Conservation (phyloP, 129 eudicot species). For the Mikania micrantha region DNA sequence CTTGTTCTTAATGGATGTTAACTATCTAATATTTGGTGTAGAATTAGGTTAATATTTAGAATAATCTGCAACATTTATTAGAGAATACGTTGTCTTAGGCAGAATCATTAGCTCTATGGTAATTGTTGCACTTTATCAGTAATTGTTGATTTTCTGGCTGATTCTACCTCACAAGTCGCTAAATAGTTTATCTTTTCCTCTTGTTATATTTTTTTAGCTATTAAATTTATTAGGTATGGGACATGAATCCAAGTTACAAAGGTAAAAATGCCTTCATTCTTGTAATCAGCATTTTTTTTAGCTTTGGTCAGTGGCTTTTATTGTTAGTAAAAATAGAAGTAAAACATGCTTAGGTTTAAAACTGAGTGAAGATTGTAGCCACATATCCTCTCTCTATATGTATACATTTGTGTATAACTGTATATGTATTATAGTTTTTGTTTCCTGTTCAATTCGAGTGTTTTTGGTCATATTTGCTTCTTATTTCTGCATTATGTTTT, state of each 20-base stretch:
- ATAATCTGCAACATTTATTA: not conserved
- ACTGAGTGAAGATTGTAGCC: not conserved
- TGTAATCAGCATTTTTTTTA: not conserved
- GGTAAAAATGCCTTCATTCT: not conserved
- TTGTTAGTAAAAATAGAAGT: not conserved
- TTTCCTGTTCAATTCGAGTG: not conserved
- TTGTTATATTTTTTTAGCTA: not conserved
- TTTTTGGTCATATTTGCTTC: not conserved
- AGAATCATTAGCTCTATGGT: constrained; percentile 1
- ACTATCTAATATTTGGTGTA: not conserved
- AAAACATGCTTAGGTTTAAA: not conserved
- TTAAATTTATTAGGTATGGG: not conserved
- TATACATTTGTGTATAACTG: not conserved
- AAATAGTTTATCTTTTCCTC: not conserved
- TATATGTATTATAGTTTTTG: not conserved
- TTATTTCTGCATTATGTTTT: not conserved
- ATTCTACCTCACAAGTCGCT: constrained; percentile 13
- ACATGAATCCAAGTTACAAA: not conserved
- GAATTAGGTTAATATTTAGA: not conserved
- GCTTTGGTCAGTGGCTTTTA: not conserved
- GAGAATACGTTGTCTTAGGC: not conserved
- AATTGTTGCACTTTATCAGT: not conserved
- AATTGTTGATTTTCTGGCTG: constrained; percentile 14
- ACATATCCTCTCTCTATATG: not conserved
- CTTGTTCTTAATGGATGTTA: not conserved